Evolutionary conservation across 2,329 filamentous ascomycete genomes (phyloP), one percentile per base, ranked within the genome.

Genomic region (Ramichloridium luteum): DNA sequence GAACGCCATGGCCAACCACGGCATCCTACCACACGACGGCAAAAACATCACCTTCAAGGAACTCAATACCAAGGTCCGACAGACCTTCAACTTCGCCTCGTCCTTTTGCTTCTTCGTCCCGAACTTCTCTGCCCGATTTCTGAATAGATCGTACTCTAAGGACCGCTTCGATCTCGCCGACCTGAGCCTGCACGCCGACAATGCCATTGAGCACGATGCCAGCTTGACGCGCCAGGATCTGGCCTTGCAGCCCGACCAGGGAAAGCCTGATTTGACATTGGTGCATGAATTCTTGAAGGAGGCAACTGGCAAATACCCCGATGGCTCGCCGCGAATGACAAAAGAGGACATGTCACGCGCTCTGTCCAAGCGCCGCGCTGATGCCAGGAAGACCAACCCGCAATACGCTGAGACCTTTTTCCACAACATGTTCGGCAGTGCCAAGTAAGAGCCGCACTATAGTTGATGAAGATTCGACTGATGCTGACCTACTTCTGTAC

Each of bases 361-460:
- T 13, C 30, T 57, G 37, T 49, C 47, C 13, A 55, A 50, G 41
- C 44, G 54, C 32, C 48, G 57, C 31, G 43, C 45, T 9, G 55
- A 57, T 34, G 53, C 55, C 1, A 51, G 44, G 30, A 49, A 40
- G 27, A 51, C 51, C 16, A 61, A 60, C 30, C 42, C 50, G 16
- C 41, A 48, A 1, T 61, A 60, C 35, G 39, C 43, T 3, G 43
- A 46, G 30, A 40, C 34, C 23, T 43, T 44, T 34, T 47, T 47
- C 31, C 56, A 60, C 33, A 60, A 60, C 34, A 48, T 54, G 34
- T 61, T 61, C 36, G 58, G 58, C n/a, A 56, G 51, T 33, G 51
- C 58, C 15, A 47, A 47, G 43, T 47, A 37, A 10, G 44, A 23
- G 20, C 20, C n/a, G 8, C 20, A 23, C n/a, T 8, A 8, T 23